Base-by-base conservation (phyloP, 2,329 filamentous ascomycete species). In the Sarocladium oryzae region DNA sequence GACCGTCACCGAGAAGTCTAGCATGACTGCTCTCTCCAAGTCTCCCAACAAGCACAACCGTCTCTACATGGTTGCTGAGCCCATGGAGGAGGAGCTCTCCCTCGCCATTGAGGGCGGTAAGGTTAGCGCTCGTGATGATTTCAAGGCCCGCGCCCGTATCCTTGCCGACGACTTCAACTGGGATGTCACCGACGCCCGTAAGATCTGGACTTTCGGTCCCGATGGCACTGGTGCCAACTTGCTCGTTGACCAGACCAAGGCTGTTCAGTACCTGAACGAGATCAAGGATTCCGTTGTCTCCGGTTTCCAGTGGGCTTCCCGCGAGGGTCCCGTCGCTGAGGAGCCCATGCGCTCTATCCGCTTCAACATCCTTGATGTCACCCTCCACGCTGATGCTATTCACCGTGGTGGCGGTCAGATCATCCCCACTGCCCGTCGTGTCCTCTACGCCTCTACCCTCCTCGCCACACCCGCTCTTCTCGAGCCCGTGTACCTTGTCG, bases 31-130 rank as follows among this genome's bases (percentile, higher is more conserved):
- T 62, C 82, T 99, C 67, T 97, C 93, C 75, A 99, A 99, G 83
- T 99, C 93, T 46, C 93, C 93, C 79, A 99, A 99, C 88, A 99
- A 99, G 89, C 93, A 99, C 88, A 99, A 99, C 84, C 92, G 93
- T 90, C 82, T 99, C 56, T 99, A 97, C 82, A 85, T 99, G 77
- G 83, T 82, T 73, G 93, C 93, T 59, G 78, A 90, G 76, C 93
- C 93, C 64, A 81, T 99, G 52, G 83, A 83, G 41, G 93, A 99
- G 82, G 93, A 97, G 64, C 86, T 99, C 55, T 81, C 88, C 64
- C 82, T 84, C 68, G 88, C 87, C 67, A 99, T 99, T 60, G 93
- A 99, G 80, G 60, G 69, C 52, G 93, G 93, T 79, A 93, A 90
- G 81, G 90, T 99, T 72, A 80, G 76, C 68, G 89, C 93, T 60